phyloP scores from a whole-genome alignment of 2,329 filamentous ascomycete genomes.

The Camillea tinctor region DNA sequence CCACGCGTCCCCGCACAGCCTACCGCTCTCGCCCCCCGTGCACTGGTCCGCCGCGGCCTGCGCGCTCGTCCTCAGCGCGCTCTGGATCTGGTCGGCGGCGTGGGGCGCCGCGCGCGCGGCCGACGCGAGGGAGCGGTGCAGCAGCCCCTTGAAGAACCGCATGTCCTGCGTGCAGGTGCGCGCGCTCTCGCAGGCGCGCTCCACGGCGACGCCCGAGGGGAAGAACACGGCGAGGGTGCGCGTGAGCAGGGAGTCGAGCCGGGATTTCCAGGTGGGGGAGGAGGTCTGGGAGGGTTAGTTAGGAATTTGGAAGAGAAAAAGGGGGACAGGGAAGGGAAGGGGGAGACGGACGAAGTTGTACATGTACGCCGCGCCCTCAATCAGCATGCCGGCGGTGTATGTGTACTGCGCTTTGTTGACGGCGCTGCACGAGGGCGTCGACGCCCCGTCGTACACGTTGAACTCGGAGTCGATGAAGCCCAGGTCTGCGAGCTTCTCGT shows the following conservation, averaged over 20 bases:
- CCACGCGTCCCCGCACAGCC: conserved; percentile 27
- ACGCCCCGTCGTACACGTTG: conserved; percentile 47
- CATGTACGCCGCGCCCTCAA: conserved; percentile 41
- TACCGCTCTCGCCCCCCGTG: conserved; percentile 31
- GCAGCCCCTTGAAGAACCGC: conserved; percentile 55
- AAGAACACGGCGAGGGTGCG: conserved; percentile 47
- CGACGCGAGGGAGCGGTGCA: conserved; percentile 47
- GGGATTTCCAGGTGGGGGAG: conserved; percentile 44
- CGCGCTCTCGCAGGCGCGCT: conserved; percentile 50
- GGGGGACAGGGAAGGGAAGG: neutral
- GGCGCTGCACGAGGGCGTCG: conserved; percentile 38
- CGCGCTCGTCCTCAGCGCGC: conserved; percentile 37
- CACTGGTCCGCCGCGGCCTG: conserved; percentile 38
- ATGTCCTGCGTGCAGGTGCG: conserved; percentile 57
- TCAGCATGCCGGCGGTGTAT: conserved; percentile 46
- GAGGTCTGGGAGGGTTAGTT: neutral
- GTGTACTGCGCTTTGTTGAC: conserved; percentile 49
- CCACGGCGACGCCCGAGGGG: conserved; percentile 47
- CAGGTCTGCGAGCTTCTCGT: conserved; percentile 44
- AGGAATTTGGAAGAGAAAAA: neutral
- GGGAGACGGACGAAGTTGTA: conserved; percentile 32
- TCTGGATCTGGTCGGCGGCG: conserved; percentile 34
- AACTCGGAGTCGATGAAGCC: conserved; percentile 44
- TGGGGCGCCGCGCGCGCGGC: conserved; percentile 37
- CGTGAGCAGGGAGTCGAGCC: conserved; percentile 47